A percentile compares a stretch with the other conserved stretches of the same genome.
phyloP scores from a whole-genome alignment of 2,329 filamentous ascomycete species.

The Fusarium acutatum region DNA sequence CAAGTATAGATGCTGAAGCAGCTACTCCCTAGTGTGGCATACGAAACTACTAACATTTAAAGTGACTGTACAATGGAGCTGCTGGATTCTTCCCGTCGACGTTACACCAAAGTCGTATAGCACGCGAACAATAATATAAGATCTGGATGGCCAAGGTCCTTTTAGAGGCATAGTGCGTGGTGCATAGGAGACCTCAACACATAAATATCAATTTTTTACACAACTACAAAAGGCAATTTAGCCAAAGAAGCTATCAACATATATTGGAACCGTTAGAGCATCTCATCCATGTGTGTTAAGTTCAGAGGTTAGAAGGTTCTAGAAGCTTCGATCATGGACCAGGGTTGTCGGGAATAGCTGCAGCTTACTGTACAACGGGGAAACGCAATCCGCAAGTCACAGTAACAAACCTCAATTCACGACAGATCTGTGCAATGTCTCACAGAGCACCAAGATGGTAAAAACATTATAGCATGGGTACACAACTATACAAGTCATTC shows the following conservation, averaged over 20 bases:
- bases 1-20: not conserved
- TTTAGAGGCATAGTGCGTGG: not conserved
- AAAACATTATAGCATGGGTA: not conserved
- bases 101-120: not conserved
- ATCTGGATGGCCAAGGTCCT: not conserved
- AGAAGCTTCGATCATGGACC: conserved; percentile 37
- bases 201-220: not conserved
- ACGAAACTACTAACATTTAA: not conserved
- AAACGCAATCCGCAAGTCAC: conserved; percentile 5
- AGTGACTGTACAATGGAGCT: not conserved
- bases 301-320: conserved; percentile 36
- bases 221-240: not conserved
- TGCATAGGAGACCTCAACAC: not conserved
- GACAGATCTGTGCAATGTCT: not conserved
- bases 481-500: not conserved
- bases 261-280: not conserved
- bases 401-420: not conserved
- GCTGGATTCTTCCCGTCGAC: not conserved
- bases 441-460: not conserved
- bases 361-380: conserved; percentile 6
- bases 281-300: not conserved
- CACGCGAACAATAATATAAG: not conserved
- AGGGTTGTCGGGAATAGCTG: conserved; percentile 24
- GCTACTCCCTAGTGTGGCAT: not conserved
- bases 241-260: not conserved